Evolutionary conservation across 257 asterid species (phyloP), one percentile per base, ranked within the genome.

Genomic region (Capsicum rhomboideum): DNA sequence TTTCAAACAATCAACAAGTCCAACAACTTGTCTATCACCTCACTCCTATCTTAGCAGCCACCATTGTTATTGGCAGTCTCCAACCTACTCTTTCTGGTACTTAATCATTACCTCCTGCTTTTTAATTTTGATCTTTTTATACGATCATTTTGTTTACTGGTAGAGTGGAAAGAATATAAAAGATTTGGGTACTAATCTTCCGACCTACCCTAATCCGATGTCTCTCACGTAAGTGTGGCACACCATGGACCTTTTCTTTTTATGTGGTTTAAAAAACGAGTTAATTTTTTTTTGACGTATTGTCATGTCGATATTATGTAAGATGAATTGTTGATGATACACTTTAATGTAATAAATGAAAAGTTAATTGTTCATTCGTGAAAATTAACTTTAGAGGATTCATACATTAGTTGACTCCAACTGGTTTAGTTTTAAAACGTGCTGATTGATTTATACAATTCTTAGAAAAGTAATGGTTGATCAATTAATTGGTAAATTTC

Each of bases 31-130:
- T 91, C 23, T 79, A 87, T 67, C 31, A 90, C 66, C 92, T 91
- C 86, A 90, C 92, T 7, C 93, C 93, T 12, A 69, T 89, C 84
- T 89, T 91, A 37, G 92, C 90, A 72, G 83, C 84, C 46, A 89
- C 90, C 87, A 83, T 91, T 16, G 74, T 89, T 28, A 80, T 90
- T 58, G 83, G 89, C 26, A 83, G 85, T 82, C 59, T 90, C 53
- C 95, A 91, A 42, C 88, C 84, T 66, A 52, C 90, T 44, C 91
- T 91, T 66, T 88, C 89, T 40, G 95, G 94, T 91, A 80, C 55
- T 26, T 50, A 53, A 0, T 17, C 42, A 10, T 52, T 44, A 44
- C 18, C 40, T 14, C 20, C n/a, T 64, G 10, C 8, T 31, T 7
- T 71, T 71, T 40, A 0, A 34, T 37, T 12, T 69, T 17, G 37